Evolutionary conservation across 164 flowering plant genomes (phyloP).

Genomic region (Pachysandra terminalis): DNA sequence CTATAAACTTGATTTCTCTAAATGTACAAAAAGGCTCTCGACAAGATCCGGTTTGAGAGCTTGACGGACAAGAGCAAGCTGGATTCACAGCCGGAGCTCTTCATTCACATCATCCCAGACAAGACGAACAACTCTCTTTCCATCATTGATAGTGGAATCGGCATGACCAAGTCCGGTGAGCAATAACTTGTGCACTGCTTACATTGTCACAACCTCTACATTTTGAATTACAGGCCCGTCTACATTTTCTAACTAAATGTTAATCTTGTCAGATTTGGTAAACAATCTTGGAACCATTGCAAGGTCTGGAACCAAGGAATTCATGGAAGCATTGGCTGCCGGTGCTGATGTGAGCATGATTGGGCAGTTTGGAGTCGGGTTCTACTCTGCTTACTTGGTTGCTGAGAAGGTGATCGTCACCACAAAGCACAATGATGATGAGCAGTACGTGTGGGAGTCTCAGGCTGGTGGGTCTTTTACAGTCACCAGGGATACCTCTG

Average conservation of each 20-base stretch:
- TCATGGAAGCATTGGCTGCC: constrained; percentile 65
- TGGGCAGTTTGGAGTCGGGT: constrained; percentile 67
- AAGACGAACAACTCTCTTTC: constrained; percentile 48
- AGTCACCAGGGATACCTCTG: constrained; percentile 41
- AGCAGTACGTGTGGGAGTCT: constrained; percentile 53
- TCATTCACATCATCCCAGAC: constrained; percentile 61
- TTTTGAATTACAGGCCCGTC: no score
- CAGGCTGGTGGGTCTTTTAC: constrained; percentile 58
- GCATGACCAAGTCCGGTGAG: constrained; percentile 69
- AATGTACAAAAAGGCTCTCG: constrained; percentile 29
- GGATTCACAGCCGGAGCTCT: constrained; percentile 58
- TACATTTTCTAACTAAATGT: no score
- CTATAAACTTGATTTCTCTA: background rate
- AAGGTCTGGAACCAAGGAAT: constrained; percentile 58
- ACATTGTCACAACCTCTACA: background rate
- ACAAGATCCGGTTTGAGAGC: constrained; percentile 52
- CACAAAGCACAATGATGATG: constrained; percentile 55
- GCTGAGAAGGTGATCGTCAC: constrained; percentile 62
- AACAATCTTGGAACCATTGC: constrained; percentile 20
- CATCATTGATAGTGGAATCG: constrained; percentile 65
- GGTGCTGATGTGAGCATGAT: constrained; percentile 76
- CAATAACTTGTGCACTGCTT: background rate
- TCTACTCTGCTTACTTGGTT: constrained; percentile 56
- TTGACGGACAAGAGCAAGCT: constrained; percentile 68
- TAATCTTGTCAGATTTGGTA: constrained; percentile 7